Evolutionary conservation across 2,329 filamentous ascomycete species (phyloP), one percentile per base, ranked within the genome.

Genomic region (Rugonectria rugulosa): DNA sequence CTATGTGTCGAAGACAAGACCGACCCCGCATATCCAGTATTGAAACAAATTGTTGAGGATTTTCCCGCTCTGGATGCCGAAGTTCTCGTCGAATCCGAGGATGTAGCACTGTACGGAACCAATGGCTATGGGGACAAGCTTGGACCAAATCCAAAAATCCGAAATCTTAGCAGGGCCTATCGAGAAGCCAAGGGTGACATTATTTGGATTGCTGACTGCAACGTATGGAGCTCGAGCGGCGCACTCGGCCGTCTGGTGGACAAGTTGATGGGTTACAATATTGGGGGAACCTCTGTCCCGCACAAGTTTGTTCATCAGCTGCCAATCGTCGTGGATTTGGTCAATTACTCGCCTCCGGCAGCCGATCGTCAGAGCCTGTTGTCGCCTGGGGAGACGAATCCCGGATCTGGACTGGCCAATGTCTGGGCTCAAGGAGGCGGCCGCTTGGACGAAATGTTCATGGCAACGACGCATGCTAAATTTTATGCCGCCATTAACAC

Each of bases 401-500:
- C 61, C 6, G 55, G 43, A 31, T n/a, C n/a, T n/a, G 26, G 72
- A 27, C 20, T 72, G 2, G 64, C 71, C 5, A 67, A 69, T 14
- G 64, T 76, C 12, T 66, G 62, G 62, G 64, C 70, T 8, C 74
- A 77, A 34, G 87, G 87, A 29, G 95, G 96, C 19, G 93, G 92
- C 6, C 84, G 92, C 1, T 81, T 99, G 0, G 95, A 99, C 71
- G 95, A 99, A 71, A 86, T 94, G 74, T 99, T 98, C 77, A 90
- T 99, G 82, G 88, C 92, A 1, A 95, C 92, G 0, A 87, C 92
- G 0, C 95, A 99, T 73, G 92, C 92, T 65, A 99, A 99, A 71
- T 98, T 99, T 80, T 99, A 99, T 77, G 89, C 89, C 8, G 95
- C 94, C 58, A 99, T 99, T 81, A 98, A 98, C 75, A 91, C 91